Percentiles rank a stretch among this genome's conserved stretches.
Conservation (phyloP, 2,329 filamentous ascomycete species). For the Thyridium curvatum region DNA sequence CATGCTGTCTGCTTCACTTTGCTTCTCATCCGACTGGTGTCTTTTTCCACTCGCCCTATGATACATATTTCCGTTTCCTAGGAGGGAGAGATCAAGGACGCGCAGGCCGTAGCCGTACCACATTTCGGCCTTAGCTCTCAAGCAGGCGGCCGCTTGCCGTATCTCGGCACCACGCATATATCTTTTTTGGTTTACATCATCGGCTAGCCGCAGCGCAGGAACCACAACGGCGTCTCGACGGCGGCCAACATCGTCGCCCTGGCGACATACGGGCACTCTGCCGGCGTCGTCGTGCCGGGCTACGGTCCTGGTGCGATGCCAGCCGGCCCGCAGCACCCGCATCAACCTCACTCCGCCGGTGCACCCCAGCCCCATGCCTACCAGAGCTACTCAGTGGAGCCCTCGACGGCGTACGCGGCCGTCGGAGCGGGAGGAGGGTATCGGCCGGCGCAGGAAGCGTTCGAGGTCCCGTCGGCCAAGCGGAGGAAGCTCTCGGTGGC, state of each 20-base stretch:
- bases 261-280: conserved; percentile 25
- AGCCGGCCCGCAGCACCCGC: conserved; percentile 26
- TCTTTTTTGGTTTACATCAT: too few relatives aligned
- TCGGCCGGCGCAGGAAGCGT: conserved; percentile 8
- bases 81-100: background rate
- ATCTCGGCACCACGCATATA: too few relatives aligned
- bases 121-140: background rate
- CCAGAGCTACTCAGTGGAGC: conserved; percentile 20
- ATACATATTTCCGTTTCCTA: too few relatives aligned
- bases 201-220: background rate
- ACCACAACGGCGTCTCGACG: background rate
- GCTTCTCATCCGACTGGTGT: too few relatives aligned
- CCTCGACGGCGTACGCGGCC: conserved; percentile 21
- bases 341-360: conserved; percentile 5
- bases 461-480: conserved; percentile 17
- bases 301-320: conserved; percentile 30
- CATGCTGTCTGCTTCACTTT: too few relatives aligned
- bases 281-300: conserved; percentile 24
- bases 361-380: conserved; percentile 9
- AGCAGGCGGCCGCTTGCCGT: background rate
- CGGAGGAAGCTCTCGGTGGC: conserved; percentile 15
- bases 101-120: background rate
- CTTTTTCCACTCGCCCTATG: too few relatives aligned
- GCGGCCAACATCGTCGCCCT: conserved; percentile 17
- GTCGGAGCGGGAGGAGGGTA: conserved; percentile 7